Evolutionary conservation across 305 asterid species (phyloP), one percentile per base, ranked within the genome.

Genomic region (Striga hermonthica): DNA sequence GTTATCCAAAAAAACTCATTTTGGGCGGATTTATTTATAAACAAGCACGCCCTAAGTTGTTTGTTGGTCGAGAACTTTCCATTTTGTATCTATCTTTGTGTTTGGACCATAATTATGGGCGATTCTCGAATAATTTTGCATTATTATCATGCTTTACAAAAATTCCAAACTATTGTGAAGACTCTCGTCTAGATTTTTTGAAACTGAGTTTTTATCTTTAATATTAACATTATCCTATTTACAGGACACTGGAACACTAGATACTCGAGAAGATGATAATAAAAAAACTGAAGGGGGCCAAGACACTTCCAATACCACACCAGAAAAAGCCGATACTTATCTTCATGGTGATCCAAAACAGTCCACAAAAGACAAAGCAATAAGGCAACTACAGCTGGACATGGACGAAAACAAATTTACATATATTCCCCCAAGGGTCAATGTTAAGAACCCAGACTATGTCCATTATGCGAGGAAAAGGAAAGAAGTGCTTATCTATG

Each of bases 361-460:
- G 49, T 35, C 69, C 59, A 49, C 80, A 37, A 34, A 49, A 48
- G 80, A 76, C 13, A 66, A 58, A 60, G 84, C 86, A 15, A 66
- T 82, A 63, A 78, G 76, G 72, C 54, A 61, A 68, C 56, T 90
- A 80, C 88, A 84, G 83, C 47, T 69, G 72, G 83, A 86, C 57
- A 88, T 88, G 95, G 83, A 80, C 45, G 90, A 86, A 40, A 75
- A 86, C 49, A 78, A 64, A 35, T 90, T 86, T 74, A 64, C 75
- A 60, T 90, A 86, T 64, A 76, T 86, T 54, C 80, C 86, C 9
- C 98, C 95, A 0, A 79, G 91, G 72, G 66, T 12, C 50, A 69
- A 22, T 5, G 65, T 72, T 3, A 83, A 77, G 76, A 73, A 72
- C 66, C 69, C 53, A 66, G 83, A 71, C 58, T 80, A 83, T 69